phyloP scores from a whole-genome alignment of 83 land plant genomes.

The Diphasiastrum complanatum region DNA sequence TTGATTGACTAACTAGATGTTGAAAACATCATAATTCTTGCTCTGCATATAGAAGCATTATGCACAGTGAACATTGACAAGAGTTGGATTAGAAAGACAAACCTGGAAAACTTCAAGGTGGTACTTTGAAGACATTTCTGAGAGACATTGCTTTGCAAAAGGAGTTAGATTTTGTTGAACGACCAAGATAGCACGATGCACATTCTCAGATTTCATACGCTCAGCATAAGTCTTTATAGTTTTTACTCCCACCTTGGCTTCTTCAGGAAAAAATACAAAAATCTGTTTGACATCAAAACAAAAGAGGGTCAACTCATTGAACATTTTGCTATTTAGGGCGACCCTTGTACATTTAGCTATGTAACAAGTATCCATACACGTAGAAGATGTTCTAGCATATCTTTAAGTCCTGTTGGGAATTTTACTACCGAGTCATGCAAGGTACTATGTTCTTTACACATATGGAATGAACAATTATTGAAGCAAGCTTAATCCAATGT shows the following conservation, averaged over 20 bases:
- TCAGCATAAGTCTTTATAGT: constrained; percentile 74
- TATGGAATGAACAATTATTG: too few species aligned
- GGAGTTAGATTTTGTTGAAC: constrained; percentile 83
- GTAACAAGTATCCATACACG: too few species aligned
- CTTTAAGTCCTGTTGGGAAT: too few species aligned
- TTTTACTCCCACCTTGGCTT: constrained; percentile 89
- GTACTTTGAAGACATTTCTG: constrained; percentile 55
- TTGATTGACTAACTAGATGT: too few species aligned
- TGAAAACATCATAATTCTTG: background rate
- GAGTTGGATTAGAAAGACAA: background rate
- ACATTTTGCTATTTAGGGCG: too few species aligned
- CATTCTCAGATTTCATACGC: constrained; percentile 84
- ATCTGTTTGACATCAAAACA: constrained; percentile 40
- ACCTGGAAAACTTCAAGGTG: constrained; percentile 94
- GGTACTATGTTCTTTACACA: too few species aligned
- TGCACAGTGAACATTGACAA: background rate
- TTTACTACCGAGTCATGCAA: too few species aligned
- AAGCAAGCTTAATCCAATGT: too few species aligned
- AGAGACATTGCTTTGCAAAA: constrained; percentile 63
- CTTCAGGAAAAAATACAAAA: constrained; percentile 89
- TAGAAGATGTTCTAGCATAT: too few species aligned
- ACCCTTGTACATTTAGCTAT: too few species aligned
- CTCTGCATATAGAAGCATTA: constrained; percentile 1
- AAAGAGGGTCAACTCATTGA: too few species aligned
- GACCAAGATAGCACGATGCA: constrained; percentile 70